Base-by-base conservation (phyloP, 1,139 yeast species). In the Yamadazyma diddensiae region DNA sequence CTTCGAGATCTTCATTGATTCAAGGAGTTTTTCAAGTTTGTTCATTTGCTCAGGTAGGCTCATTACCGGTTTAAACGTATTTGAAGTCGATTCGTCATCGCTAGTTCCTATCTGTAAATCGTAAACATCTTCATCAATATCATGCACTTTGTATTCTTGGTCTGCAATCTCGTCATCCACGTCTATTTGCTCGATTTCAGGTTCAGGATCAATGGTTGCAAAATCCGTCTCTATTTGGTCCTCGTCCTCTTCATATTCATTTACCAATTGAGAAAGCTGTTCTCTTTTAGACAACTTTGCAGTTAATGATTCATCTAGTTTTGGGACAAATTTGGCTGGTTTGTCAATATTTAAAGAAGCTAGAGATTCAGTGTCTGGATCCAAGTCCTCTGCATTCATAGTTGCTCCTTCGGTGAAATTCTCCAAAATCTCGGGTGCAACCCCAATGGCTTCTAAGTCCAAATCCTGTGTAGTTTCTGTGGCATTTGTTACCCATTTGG, bases 221-320 rank as follows among this genome's bases (percentile, higher is more conserved):
- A 49, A 52, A 15, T 45, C 42, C 22, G 46, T 47, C 18, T 44
- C 46, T 11, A 49, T 46, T 40, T 33, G 58, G 45, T 35, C 31
- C 20, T 41, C 60, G n/a, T 45, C 46, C 15, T 38, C 31, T 10
- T 31, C 41, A 28, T 45, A 45, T 26, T 45, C 49, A 20, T 38
- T 33, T 7, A 38, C 38, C 2, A 45, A 21, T 15, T 41, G 36
- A 15, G 30, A 26, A n/a, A 45, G 10, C 7, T 34, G 24, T 4
- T 35, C 18, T 19, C 26, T 34, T 20, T 32, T 26, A 11, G 34
- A 29, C 2, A 43, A 16, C 7, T 34, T 35, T 19, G 18, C 24
- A 10, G 29, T 33, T 2, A 38, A 15, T 3, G 15, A 10, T 6
- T 33, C 35, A 8, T 39, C 39, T 2, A 44, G 31, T 22, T 39